These are phyloP conservation scores for Magnolia changhungtana DNA, from an alignment of 164 flowering plant species.

Conservation along the genomic window DNA sequence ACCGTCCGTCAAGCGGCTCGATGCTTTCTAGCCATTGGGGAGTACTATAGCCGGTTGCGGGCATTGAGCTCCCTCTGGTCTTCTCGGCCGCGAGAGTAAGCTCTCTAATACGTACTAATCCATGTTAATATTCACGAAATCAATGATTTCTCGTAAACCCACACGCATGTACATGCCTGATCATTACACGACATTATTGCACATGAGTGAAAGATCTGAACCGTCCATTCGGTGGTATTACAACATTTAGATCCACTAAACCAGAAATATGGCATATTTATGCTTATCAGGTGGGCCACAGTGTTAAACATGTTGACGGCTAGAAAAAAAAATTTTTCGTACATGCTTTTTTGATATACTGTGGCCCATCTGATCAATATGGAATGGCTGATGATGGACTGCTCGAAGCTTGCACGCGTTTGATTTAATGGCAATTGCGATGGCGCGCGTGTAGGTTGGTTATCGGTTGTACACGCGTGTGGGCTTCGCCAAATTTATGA, in stretches of 20 bases:
- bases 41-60: constrained; percentile 77
- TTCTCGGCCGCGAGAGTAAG: constrained; percentile 92
- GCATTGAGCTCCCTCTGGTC: constrained; percentile 95
- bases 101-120: background rate
- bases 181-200: background rate
- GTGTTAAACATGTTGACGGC: background rate
- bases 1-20: constrained; percentile 88
- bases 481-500: too few species aligned
- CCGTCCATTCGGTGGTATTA: background rate
- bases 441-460: too few species aligned
- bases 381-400: background rate
- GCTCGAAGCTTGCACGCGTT: background rate
- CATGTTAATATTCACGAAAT: background rate
- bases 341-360: background rate
- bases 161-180: background rate
- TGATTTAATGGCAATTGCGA: background rate
- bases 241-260: background rate
- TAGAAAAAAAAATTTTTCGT: background rate
- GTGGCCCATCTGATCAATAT: background rate
- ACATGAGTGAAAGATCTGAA: background rate
- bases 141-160: background rate
- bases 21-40: constrained; percentile 83
- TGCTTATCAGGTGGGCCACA: background rate
- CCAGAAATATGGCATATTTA: background rate
- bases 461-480: too few species aligned